Conservation (phyloP, 1,139 yeast species). For the Zygoascus meyerae region DNA sequence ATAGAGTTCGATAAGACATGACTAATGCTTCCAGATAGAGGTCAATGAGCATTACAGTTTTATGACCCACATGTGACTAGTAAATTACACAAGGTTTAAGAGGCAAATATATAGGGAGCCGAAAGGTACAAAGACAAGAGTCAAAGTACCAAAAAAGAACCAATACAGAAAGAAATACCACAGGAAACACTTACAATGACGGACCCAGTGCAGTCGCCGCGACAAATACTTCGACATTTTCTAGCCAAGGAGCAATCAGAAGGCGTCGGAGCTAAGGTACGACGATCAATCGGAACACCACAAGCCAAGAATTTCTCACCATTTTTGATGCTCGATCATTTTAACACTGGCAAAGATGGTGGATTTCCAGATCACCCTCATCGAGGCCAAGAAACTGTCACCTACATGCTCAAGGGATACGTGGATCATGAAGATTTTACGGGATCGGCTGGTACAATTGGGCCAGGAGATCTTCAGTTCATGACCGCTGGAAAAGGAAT, state of each 20-base stretch:
- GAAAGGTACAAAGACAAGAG: too few species aligned
- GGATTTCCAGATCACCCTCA: conserved; percentile 95
- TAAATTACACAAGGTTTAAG: too few species aligned
- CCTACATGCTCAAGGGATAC: conserved; percentile 66
- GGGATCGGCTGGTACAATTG: conserved; percentile 69
- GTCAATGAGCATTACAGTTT: too few species aligned
- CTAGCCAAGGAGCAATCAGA: conserved; percentile 72
- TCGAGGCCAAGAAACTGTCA: conserved; percentile 84
- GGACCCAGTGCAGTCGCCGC: neutral
- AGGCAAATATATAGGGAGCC: too few species aligned
- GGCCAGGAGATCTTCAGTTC: conserved; percentile 84
- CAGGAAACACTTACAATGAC: too few species aligned
- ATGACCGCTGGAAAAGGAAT: conserved; percentile 94
- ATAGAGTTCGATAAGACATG: too few species aligned
- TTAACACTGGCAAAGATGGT: conserved; percentile 29
- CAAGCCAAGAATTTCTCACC: conserved; percentile 71
- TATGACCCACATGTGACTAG: too few species aligned
- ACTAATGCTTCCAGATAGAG: too few species aligned
- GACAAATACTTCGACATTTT: conserved; percentile 56
- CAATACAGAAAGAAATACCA: too few species aligned
- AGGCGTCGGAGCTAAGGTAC: conserved; percentile 81
- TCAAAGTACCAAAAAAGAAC: too few species aligned
- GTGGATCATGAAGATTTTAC: conserved; percentile 91
- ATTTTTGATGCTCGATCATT: conserved; percentile 69
- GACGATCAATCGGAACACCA: conserved; percentile 73